phyloP scores from a whole-genome alignment of 2,329 filamentous ascomycete genomes.

The Akanthomyces uredinophilus region DNA sequence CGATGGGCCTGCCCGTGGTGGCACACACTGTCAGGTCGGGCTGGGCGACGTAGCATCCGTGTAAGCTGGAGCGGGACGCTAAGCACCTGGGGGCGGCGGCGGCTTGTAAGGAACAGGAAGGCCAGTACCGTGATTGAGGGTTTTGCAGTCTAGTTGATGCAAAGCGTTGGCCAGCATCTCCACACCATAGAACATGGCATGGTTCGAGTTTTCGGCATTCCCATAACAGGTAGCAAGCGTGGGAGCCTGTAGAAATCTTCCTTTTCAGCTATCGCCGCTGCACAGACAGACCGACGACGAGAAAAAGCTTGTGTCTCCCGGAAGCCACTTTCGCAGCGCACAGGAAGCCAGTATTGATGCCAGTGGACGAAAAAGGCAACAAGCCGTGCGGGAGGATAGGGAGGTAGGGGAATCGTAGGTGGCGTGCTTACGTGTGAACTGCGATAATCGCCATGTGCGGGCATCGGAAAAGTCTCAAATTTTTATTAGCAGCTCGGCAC shows the following conservation, averaged over 20 bases:
- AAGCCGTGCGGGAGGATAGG: background rate
- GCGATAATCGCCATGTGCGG: constrained; percentile 28
- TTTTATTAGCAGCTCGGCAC: background rate
- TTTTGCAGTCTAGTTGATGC: background rate
- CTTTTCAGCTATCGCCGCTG: background rate
- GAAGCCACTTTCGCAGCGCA: no score
- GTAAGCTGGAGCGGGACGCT: background rate
- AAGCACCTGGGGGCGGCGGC: background rate
- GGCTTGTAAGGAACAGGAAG: constrained; percentile 9
- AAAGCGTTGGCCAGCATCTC: background rate
- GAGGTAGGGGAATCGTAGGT: background rate
- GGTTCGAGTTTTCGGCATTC: background rate
- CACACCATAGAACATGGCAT: background rate
- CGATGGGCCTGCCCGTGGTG: background rate
- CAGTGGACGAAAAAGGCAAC: background rate
- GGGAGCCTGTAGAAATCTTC: background rate
- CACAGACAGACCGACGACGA: background rate
- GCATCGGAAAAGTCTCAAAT: background rate
- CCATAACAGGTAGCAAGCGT: background rate
- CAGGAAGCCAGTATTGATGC: background rate
- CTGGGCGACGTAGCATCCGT: constrained; percentile 3
- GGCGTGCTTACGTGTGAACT: constrained; percentile 26
- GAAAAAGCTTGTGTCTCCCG: no score
- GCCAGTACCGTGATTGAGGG: background rate
- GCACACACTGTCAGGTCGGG: background rate